phyloP scores from a whole-genome alignment of 169 alveolate genomes.

The Eimeria sp. region DNA sequence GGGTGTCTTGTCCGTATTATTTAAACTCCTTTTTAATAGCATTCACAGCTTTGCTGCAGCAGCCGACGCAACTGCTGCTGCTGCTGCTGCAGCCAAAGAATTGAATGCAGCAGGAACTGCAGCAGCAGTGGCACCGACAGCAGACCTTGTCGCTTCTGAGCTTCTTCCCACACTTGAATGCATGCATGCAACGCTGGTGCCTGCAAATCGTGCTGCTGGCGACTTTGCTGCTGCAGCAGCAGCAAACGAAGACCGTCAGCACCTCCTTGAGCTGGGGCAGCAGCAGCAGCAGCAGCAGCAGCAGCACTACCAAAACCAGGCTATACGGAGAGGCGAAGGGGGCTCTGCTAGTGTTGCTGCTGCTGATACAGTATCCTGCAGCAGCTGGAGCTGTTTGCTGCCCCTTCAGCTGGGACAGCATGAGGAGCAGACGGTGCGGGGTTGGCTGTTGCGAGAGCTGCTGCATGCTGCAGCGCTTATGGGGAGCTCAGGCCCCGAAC shows the following conservation, averaged over 20 bases:
- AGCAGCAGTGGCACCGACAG: constrained; percentile 1
- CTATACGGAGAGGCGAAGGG: background rate
- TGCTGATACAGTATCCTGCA: constrained; percentile 14
- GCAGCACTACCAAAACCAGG: background rate
- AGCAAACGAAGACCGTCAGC: background rate
- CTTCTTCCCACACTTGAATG: background rate
- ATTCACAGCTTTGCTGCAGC: constrained; percentile 11
- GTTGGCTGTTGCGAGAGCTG: constrained; percentile 74
- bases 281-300: constrained; percentile 14
- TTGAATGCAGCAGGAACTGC: background rate
- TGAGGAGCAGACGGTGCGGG: constrained; percentile 35
- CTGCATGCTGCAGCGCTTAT: constrained; percentile 26
- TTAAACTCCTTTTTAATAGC: background rate
- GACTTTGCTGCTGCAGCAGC: background rate
- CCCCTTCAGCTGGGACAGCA: constrained; percentile 46
- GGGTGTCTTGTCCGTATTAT: background rate
- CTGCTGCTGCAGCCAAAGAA: background rate
- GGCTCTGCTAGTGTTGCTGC: background rate
- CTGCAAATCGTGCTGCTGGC: background rate
- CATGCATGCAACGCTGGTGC: background rate
- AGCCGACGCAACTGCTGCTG: background rate
- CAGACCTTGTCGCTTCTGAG: constrained; percentile 37
- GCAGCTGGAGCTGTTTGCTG: constrained; percentile 5
- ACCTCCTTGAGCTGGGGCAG: background rate
- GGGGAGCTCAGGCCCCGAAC: background rate